Conservation (phyloP, 1,284 basidiomycete genomes). For the Cryptococcus deneoformans region DNA sequence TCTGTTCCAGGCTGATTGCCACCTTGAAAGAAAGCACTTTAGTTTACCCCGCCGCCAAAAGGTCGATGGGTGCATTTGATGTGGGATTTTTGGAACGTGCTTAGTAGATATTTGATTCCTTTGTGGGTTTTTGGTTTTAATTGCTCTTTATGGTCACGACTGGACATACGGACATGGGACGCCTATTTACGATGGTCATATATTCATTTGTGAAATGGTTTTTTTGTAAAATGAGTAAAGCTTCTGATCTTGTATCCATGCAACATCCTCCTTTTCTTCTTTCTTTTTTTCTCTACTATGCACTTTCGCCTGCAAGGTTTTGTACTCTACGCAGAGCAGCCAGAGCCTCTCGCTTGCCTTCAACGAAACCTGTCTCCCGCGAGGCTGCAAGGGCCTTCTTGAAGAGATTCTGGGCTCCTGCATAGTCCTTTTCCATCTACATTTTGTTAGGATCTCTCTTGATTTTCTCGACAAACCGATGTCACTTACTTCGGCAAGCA, state of each 20-base stretch:
- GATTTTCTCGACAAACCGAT: not conserved
- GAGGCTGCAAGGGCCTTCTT: slow-evolving; percentile 26
- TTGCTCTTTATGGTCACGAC: too few relatives aligned
- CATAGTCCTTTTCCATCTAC: slow-evolving; percentile 38
- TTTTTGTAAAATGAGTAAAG: too few relatives aligned
- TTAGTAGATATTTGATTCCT: not conserved
- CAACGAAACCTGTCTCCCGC: slow-evolving; percentile 34
- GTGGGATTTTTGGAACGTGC: slow-evolving; percentile 40
- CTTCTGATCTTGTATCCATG: too few relatives aligned
- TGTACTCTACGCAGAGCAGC: slow-evolving; percentile 33
- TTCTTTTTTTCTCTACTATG: too few relatives aligned
- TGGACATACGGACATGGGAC: too few relatives aligned
- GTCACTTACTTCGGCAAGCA: slow-evolving; percentile 44
- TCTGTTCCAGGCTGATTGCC: slow-evolving; percentile 26
- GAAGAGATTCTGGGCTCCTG: slow-evolving; percentile 32
- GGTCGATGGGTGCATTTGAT: slow-evolving; percentile 36
- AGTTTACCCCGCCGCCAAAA: slow-evolving; percentile 26
- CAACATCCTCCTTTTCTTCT: too few relatives aligned
- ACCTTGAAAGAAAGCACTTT: slow-evolving; percentile 27
- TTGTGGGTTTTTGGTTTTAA: too few relatives aligned
- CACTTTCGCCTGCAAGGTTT: not conserved
- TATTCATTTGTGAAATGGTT: too few relatives aligned
- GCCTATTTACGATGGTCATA: too few relatives aligned
- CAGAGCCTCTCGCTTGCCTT: slow-evolving; percentile 40
- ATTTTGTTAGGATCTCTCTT: not conserved